Percentiles rank a stretch among this genome's conserved stretches.
phyloP scores from a whole-genome alignment of 2,329 filamentous ascomycete genomes.

The Diaporthe batatas region DNA sequence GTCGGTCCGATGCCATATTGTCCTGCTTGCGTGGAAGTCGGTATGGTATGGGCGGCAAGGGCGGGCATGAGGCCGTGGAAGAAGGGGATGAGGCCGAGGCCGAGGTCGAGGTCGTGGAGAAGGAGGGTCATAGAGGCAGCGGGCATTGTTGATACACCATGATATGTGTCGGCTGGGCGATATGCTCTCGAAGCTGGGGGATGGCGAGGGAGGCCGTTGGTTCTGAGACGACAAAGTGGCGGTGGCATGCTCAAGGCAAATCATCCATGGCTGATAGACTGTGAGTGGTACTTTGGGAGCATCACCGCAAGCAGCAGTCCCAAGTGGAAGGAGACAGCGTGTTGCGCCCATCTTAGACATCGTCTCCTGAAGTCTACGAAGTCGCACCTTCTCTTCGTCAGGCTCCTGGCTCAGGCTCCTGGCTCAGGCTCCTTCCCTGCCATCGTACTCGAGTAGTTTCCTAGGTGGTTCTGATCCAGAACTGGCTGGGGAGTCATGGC shows the following conservation, averaged over 20 bases:
- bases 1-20: neutral
- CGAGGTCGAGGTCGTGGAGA: neutral
- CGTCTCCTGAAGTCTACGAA: no score
- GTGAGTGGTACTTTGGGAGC: neutral
- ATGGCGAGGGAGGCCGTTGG: neutral
- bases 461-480: no score
- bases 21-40: neutral
- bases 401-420: no score
- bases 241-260: neutral
- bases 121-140: neutral
- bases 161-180: no score
- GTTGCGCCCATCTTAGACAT: no score
- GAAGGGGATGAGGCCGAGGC: neutral
- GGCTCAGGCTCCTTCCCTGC: no score
- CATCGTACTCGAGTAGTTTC: no score
- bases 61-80: neutral
- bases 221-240: neutral
- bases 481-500: no score
- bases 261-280: neutral
- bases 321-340: neutral
- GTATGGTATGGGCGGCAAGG: neutral
- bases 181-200: neutral
- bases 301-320: neutral
- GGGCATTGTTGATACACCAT: neutral
- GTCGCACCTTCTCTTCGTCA: no score